Conservation (phyloP, 305 asterid species). For the Andrographis paniculata region DNA sequence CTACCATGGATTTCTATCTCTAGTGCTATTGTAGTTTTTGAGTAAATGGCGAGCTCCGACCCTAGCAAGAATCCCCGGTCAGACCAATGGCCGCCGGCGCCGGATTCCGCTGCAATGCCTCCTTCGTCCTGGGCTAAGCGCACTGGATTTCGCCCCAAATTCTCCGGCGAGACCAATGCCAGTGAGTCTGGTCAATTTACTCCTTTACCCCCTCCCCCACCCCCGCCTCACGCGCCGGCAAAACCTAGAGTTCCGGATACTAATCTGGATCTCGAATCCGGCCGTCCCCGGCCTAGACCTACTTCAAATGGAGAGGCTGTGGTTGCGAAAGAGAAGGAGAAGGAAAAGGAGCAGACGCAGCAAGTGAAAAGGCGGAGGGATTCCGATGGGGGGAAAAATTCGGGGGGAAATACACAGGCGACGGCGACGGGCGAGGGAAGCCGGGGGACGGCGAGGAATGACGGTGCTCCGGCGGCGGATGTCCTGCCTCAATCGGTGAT, state of each 20-base stretch:
- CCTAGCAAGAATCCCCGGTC: conserved; percentile 56
- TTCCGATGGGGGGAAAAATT: conserved; percentile 60
- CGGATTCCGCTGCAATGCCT: conserved; percentile 75
- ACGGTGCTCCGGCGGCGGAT: conserved; percentile 39
- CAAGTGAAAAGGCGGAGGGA: conserved; percentile 78
- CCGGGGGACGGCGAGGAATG: conserved; percentile 47
- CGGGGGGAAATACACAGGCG: conserved; percentile 36
- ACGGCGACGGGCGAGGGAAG: conserved; percentile 30
- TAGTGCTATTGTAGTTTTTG: conserved; percentile 11
- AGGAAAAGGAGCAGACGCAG: conserved; percentile 34
- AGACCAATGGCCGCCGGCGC: conserved; percentile 75
- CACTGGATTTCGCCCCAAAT: conserved; percentile 91
- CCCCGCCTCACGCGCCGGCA: conserved; percentile 16
- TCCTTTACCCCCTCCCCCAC: conserved; percentile 22
- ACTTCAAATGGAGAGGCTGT: conserved; percentile 43
- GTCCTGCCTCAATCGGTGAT: conserved; percentile 49
- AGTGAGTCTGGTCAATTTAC: conserved; percentile 65
- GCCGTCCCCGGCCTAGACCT: conserved; percentile 40
- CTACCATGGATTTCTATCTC: too few relatives aligned
- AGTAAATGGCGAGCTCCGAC: conserved; percentile 68
- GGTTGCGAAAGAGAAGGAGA: conserved; percentile 32
- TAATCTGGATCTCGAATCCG: conserved; percentile 61
- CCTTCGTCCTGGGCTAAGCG: conserved; percentile 93
- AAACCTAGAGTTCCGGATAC: conserved; percentile 22
- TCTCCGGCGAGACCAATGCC: conserved; percentile 90